Evolutionary conservation across 2,329 filamentous ascomycete genomes (phyloP).

Genomic region (Fusarium circinatum): DNA sequence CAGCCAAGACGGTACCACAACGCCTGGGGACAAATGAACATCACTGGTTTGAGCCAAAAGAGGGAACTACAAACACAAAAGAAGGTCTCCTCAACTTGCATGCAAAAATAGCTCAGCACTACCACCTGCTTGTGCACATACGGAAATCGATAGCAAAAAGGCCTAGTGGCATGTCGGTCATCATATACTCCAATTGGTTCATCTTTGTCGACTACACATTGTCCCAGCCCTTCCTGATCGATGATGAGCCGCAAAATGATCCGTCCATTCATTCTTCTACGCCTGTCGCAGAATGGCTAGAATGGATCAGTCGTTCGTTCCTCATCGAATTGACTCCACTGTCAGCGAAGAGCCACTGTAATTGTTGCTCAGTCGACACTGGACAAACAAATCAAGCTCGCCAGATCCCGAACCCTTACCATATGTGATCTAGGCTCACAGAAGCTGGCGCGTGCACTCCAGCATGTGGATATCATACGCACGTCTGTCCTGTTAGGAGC

Average conservation of each 20-base stretch:
- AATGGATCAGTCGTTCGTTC: conserved; percentile 31
- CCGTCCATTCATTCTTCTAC: conserved; percentile 25
- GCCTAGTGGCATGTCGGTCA: conserved; percentile 41
- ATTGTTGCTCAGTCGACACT: conserved; percentile 44
- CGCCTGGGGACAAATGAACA: conserved; percentile 27
- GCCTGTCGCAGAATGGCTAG: conserved; percentile 31
- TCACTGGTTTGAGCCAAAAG: conserved; percentile 32
- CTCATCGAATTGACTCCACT: conserved; percentile 34
- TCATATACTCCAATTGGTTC: conserved; percentile 40
- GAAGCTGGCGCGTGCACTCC: conserved; percentile 41
- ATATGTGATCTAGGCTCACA: conserved; percentile 40
- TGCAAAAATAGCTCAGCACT: conserved; percentile 44
- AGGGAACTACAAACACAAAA: conserved; percentile 33
- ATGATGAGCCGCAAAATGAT: conserved; percentile 42
- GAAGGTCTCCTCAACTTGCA: conserved; percentile 22
- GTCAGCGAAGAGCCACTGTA: conserved; percentile 32
- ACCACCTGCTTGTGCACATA: conserved; percentile 20
- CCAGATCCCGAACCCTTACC: conserved; percentile 44
- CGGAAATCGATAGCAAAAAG: conserved; percentile 37
- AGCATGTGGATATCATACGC: conserved; percentile 38
- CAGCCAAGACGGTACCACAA: conserved; percentile 37
- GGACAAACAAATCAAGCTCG: conserved; percentile 30
- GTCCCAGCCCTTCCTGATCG: conserved; percentile 9
- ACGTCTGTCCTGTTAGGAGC: conserved; percentile 42
- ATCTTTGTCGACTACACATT: conserved; percentile 18